phyloP scores from a whole-genome alignment of 2,329 filamentous ascomycete genomes.

The Ambrosiella beaveri region DNA sequence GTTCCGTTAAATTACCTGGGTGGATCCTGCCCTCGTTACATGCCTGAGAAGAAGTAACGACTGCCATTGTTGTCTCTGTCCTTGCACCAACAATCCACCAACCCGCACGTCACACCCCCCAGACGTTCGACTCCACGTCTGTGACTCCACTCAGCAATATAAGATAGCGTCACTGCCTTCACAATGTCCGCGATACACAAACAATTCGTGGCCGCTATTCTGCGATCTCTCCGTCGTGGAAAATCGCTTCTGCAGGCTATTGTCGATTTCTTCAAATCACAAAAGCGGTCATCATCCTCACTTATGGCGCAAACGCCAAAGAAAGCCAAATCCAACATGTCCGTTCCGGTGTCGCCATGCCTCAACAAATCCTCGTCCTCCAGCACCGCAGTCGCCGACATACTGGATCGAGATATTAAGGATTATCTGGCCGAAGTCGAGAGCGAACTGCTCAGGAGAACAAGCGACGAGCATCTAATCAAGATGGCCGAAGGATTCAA shows the following conservation, averaged over 20 bases:
- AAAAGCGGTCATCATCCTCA: conserved; percentile 28
- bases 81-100: background rate
- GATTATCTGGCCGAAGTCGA: conserved; percentile 42
- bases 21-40: no score
- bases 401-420: conserved; percentile 19
- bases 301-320: conserved; percentile 16
- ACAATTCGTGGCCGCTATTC: conserved; percentile 34
- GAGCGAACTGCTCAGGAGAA: conserved; percentile 31
- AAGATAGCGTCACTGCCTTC: background rate
- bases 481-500: conserved; percentile 33
- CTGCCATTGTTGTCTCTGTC: background rate
- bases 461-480: conserved; percentile 25
- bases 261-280: conserved; percentile 21
- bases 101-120: background rate
- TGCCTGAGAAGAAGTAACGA: background rate
- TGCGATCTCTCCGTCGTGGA: conserved; percentile 41
- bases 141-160: background rate
- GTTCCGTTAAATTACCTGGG: background rate
- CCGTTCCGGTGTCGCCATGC: background rate
- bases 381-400: conserved; percentile 7
- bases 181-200: conserved; percentile 38
- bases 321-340: background rate
- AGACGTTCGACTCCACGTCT: background rate
- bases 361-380: conserved; percentile 9
- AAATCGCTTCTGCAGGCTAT: conserved; percentile 42